Base-by-base conservation (phyloP, 2,329 filamentous ascomycete species). In the Phialophora verrucosa region DNA sequence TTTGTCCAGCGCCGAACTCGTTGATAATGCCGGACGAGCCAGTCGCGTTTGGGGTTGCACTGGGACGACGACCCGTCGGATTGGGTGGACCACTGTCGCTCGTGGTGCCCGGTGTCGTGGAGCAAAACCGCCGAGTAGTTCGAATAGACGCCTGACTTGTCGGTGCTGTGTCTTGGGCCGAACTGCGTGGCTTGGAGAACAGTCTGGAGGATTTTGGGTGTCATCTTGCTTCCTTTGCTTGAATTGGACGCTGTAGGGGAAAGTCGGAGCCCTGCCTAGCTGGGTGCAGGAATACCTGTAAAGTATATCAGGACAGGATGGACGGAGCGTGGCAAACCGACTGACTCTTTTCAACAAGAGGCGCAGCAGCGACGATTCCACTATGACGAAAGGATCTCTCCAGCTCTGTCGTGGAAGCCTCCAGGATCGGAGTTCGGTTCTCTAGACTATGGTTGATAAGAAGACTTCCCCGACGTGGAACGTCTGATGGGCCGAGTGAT, bases 331-430 rank as follows among this genome's bases (percentile, higher is more conserved):
- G 10, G 32, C 32, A 10, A 35, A 32, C 29, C 20, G 17, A 7
- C 29, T 29, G 17, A n/a, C 29, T 29, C 7, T 27, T 27, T 23
- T n/a, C 51, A 47, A 32, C 27, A 27, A 27, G 47, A 53, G 58
- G 58, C 58, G 58, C 58, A 60, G 58, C 58, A 51, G 32, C 42
- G 47, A 60, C 17, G 20, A 60, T 29, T 38, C 11, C 44, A 51
- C 20, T 10, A 53, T 35, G 58, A 60, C 58, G 58, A 60, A 27
- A 32, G 20, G 49, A 35, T n/a, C 49, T 50, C n/a, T 12, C 47
- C 27, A 17, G 23, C 51, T 29, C 51, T 23, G 47, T 50, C 47
- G 27, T 25, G 32, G 51, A 54, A 17, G 29, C 10, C 11, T 32
- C 51, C 3, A 32, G 23, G 27, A 54, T 20, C 17, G n/a, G 51